phyloP scores from a whole-genome alignment of 2,329 filamentous ascomycete genomes.

The Colletotrichum sp. region DNA sequence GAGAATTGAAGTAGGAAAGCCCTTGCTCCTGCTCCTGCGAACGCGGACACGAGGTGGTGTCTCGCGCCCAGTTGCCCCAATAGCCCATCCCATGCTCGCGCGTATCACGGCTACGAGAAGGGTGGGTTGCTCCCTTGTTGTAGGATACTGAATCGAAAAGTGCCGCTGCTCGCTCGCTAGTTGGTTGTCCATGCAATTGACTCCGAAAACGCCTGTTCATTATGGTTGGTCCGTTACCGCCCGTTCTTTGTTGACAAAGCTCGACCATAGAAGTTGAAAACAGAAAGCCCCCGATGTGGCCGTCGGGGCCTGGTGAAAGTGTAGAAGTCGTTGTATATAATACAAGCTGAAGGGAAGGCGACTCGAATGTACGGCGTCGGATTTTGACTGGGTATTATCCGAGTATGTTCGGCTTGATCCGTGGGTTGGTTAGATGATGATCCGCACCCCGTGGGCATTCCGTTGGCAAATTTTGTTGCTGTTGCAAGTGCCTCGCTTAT shows the following conservation, averaged over 20 bases:
- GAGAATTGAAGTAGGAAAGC: conserved; percentile 2
- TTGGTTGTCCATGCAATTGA: conserved; percentile 15
- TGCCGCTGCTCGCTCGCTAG: conserved; percentile 21
- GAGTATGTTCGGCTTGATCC: background rate
- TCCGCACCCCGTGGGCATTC: background rate
- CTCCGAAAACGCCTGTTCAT: conserved; percentile 22
- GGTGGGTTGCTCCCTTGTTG: background rate
- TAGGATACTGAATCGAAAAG: conserved; percentile 13
- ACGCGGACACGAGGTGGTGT: background rate
- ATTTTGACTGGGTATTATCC: background rate
- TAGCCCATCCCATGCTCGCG: background rate
- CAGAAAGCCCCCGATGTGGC: background rate
- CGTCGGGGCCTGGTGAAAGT: background rate
- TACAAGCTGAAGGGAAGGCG: conserved; percentile 16
- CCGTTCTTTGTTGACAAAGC: background rate
- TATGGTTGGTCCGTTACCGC: conserved; percentile 10
- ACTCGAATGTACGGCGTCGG: conserved; percentile 1
- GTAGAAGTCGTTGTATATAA: conserved; percentile 13
- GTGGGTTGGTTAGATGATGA: background rate
- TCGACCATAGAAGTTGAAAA: background rate
- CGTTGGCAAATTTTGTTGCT: background rate
- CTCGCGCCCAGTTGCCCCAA: background rate
- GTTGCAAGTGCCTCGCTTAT: background rate
- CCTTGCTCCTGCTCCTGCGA: background rate
- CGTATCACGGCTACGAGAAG: background rate